These are phyloP conservation scores for Penicillium cinerascens DNA, from an alignment of 495 filamentous ascomycete species.

Conservation along the genomic window DNA sequence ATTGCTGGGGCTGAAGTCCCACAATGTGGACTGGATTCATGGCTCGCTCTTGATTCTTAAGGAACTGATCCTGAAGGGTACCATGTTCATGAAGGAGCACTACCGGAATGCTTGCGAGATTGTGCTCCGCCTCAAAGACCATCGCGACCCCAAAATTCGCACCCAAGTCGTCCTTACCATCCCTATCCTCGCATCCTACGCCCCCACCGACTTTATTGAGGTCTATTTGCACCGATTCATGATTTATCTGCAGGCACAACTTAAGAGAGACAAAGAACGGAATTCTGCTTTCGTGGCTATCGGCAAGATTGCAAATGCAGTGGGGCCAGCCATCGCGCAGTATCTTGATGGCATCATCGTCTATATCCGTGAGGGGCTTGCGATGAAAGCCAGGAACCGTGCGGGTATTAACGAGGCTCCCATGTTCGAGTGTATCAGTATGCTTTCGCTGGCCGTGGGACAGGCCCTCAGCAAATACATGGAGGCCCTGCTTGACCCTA, in stretches of 20 bases:
- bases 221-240: slow-evolving; percentile 92
- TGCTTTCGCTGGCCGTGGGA: slow-evolving; percentile 89
- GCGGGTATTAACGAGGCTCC: slow-evolving; percentile 72
- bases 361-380: slow-evolving; percentile 86
- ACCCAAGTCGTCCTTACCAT: slow-evolving; percentile 85
- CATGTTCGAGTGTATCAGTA: slow-evolving; percentile 97
- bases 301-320: slow-evolving; percentile 92
- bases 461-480: slow-evolving; percentile 98
- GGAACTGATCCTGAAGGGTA: slow-evolving; percentile 85
- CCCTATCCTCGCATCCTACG: slow-evolving; percentile 88
- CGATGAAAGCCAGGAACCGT: slow-evolving; percentile 73
- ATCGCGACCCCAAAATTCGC: slow-evolving; percentile 81
- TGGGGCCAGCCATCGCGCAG: slow-evolving; percentile 86
- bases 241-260: slow-evolving; percentile 87
- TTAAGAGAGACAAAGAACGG: slow-evolving; percentile 93
- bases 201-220: slow-evolving; percentile 77
- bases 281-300: slow-evolving; percentile 93
- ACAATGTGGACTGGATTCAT: slow-evolving; percentile 80
- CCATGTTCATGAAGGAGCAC: slow-evolving; percentile 97
- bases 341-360: slow-evolving; percentile 92
- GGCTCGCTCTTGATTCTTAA: slow-evolving; percentile 87
- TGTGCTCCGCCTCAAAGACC: slow-evolving; percentile 83
- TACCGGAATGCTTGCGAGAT: slow-evolving; percentile 88
- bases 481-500: slow-evolving; percentile 90
- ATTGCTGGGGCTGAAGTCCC: slow-evolving; percentile 68